Evolutionary conservation across 1,284 basidiomycete species (phyloP).

Genomic region (Neolentinus lepideus): DNA sequence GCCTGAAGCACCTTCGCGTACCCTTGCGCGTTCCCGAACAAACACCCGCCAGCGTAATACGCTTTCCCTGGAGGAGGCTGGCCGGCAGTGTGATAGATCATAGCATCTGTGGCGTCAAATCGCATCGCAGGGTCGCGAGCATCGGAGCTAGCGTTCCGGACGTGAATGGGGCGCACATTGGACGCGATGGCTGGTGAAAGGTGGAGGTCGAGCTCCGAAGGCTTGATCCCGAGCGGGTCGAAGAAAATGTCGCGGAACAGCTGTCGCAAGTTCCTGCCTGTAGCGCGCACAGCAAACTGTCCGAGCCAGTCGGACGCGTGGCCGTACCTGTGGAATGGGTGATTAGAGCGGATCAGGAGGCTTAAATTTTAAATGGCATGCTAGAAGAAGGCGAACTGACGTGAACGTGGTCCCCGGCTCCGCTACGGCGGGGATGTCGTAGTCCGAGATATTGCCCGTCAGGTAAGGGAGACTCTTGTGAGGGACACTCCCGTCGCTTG

Average conservation of each 20-base stretch:
- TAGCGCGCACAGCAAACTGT: not conserved
- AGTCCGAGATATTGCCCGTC: not conserved
- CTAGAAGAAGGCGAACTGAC: not conserved
- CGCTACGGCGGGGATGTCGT: not conserved
- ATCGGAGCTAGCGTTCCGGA: not conserved
- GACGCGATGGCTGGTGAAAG: not conserved
- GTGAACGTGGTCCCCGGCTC: not conserved
- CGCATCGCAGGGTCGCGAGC: not conserved
- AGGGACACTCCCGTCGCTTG: not conserved
- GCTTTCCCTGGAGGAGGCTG: not conserved
- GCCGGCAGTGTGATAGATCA: not conserved
- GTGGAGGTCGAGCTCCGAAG: not conserved
- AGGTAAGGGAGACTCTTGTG: not conserved
- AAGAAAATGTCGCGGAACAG: not conserved
- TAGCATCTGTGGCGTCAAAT: not conserved
- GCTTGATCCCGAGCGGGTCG: not conserved
- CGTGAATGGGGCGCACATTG: not conserved
- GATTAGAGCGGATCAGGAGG: not conserved
- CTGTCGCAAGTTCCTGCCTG: not conserved
- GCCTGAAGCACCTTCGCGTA: not conserved
- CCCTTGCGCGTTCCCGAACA: not conserved
- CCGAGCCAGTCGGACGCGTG: constrained; percentile 1
- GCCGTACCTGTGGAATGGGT: not conserved
- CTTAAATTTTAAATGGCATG: not conserved
- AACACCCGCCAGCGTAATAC: not conserved